phyloP scores from a whole-genome alignment of 2,329 filamentous ascomycete genomes.

The Fusarium dlaminii region DNA sequence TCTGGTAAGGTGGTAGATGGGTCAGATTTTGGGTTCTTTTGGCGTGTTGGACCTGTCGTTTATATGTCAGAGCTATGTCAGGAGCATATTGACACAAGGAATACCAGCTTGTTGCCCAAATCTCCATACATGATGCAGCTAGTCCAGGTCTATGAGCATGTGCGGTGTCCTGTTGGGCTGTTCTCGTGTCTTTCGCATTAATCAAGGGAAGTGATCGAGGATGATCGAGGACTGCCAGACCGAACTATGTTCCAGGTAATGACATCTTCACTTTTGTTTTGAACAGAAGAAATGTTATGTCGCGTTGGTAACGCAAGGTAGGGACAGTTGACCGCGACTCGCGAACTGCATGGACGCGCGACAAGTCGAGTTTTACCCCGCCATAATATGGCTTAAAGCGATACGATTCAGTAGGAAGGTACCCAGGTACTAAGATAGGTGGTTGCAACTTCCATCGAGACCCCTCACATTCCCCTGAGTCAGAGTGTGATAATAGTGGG shows the following conservation, averaged over 20 bases:
- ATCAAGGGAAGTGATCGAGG: not conserved
- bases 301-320: conserved; percentile 21
- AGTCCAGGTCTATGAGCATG: not conserved
- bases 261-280: conserved; percentile 9
- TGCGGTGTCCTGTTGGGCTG: not conserved
- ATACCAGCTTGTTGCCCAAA: conserved; percentile 83
- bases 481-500: conserved; percentile 5
- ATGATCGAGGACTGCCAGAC: not conserved
- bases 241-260: conserved; percentile 6
- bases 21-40: conserved; percentile 90
- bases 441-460: conserved; percentile 1
- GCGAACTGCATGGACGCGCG: conserved; percentile 21
- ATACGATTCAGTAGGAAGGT: conserved; percentile 22
- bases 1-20: conserved; percentile 90
- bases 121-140: conserved; percentile 80
- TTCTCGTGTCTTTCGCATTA: not conserved
- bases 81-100: not conserved
- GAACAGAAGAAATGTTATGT: conserved; percentile 9
- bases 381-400: conserved; percentile 40
- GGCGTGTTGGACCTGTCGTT: conserved; percentile 85
- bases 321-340: conserved; percentile 19
- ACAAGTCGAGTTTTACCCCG: conserved; percentile 34
- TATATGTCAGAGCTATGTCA: conserved; percentile 2
- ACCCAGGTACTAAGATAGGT: not conserved
- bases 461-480: conserved; percentile 27